Base-by-base conservation (phyloP, 2,329 filamentous ascomycete genomes). In the Lachnellula suecica region DNA sequence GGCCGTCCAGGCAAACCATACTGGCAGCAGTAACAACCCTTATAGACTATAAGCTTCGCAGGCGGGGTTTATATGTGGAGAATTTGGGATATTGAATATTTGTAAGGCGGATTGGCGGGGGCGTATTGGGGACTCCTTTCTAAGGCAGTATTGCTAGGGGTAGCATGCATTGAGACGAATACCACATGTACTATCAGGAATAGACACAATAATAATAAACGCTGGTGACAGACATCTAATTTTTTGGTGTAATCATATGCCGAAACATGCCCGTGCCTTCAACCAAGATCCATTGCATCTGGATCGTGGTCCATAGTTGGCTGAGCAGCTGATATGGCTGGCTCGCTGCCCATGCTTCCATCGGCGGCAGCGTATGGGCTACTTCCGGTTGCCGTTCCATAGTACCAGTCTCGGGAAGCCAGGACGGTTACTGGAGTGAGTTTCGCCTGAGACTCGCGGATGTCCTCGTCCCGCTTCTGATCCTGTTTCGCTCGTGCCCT, bases 241-340 rank as follows among this genome's bases (percentile, higher is more conserved):
- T 53, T 25, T 46, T 53, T 37, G 43, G 50, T 44, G 22, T 44
- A 47, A 51, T 41, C 31, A 29, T 63, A 17, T 38, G n/a, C 23
- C n/a, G n/a, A n/a, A 43, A 24, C 44, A 23, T 4, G 11, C n/a
- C 15, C 38, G 38, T 34, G 19, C n/a, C 10, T 44, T 52, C 42
- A 64, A 66, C 68, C 84, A 62, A 88, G 70, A 47, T 88, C 84
- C 86, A 89, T 89, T 13, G 79, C 83, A 65, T 88, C 84, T 1
- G 73, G 72, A 60, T 86, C 82, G 44, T 76, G 63, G 29, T 70
- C 68, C 20, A 59, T 40, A 15, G 23, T 29, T 23, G 4, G 35
- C 20, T 43, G 20, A 11, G 27, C 31, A 43, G 46, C 45, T 27
- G 37, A 29, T 19, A 43, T 13, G n/a, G 35, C 27, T 25, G 52